Base-by-base conservation (phyloP, 2,329 filamentous ascomycete genomes). In the Penicillium psychrosexuale region DNA sequence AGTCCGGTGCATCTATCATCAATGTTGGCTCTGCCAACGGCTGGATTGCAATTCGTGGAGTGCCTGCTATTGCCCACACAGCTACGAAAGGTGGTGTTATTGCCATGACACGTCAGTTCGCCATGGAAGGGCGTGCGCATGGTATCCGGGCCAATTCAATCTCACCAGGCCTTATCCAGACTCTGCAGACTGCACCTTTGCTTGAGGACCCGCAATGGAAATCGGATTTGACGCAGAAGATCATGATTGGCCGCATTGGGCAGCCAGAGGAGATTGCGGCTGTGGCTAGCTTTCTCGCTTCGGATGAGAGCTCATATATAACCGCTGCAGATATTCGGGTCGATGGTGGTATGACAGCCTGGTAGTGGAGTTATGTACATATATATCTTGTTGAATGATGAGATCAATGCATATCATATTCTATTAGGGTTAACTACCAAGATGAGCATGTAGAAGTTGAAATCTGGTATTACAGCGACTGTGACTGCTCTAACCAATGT, bases 281-380 rank as follows among this genome's bases (percentile, higher is more conserved):
- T 27, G 46, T 48, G 8, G 51, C 46, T 43, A 31, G 39, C 33
- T 54, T 54, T 28, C 38, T 54, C 36, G 51, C 46, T 44, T 50
- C 45, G n/a, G 33, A 38, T 43, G 51, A 54, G 39, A 43, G 31
- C 22, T 45, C 31, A 5, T 51, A 51, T 46, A 45, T 46, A n/a
- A 51, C 48, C 6, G 51, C 38, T 40, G 33, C 46, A 4, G 51
- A 54, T 30, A 49, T 54, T 31, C 37, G 47, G 9, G 51, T 54
- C 1, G 51, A 54, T 28, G 51, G 51, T 27, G 51, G 51, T n/a
- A 30, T 51, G 48, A 46, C 48, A n/a, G 22, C 48, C n/a, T 51
- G 39, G 48, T 46, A 46, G 11, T 11, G 19, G 5, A 13, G n/a
- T 11, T 9, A 40, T 44, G 19, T 34, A 34, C 11, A 43, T 34